Base-by-base conservation (phyloP, 768 basidiomycete species). In the Trametes cingulata region DNA sequence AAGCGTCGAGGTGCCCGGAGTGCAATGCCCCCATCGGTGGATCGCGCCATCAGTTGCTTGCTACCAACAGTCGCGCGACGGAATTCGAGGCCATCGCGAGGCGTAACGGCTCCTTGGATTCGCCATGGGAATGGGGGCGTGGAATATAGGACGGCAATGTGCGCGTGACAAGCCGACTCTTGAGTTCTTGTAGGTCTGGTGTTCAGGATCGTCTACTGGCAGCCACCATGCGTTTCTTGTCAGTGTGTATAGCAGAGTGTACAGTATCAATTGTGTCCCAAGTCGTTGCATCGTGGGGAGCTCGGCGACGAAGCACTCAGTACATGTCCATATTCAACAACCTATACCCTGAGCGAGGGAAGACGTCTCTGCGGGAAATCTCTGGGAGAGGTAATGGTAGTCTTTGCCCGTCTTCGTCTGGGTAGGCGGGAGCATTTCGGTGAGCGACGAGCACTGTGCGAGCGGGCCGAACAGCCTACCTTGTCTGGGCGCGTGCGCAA, bases 11-110 rank as follows among this genome's bases (percentile, higher is more conserved):
- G 8, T 88, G 87, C 58, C 83, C 85, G 0, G 86, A 88, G 64
- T 88, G 86, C 61, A 75, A 77, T 13, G 80, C 77, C 3, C 61
- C 64, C 0, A 82, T 87, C 57, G 86, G 86, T 52, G 85, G 86
- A 5, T 45, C 56, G 0, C 15, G 54, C 35, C 84, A 88, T 60
- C 58, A 5, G 1, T 60, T 87, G 15, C 62, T 77, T 24, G 0
- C 64, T 0, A 73, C 78, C 5, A 87, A 88, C 67, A 73, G 72
- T 6, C 74, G 73, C 8, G 80, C 75, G 1, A 56, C 42, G 0
- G 82, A 85, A n/a, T 81, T 80, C 24, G 82, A 84, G 51, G 67
- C 69, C 0, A 60, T 87, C 17, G 78, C 78, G 0, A 67, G 65
- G 35, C 52, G 65, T 4, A 65, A 59, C 17, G 79, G 79, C 2